A percentile compares a stretch with the other conserved stretches of the same genome.
phyloP scores from a whole-genome alignment of 75 land plant species.

The Picea glauca region DNA sequence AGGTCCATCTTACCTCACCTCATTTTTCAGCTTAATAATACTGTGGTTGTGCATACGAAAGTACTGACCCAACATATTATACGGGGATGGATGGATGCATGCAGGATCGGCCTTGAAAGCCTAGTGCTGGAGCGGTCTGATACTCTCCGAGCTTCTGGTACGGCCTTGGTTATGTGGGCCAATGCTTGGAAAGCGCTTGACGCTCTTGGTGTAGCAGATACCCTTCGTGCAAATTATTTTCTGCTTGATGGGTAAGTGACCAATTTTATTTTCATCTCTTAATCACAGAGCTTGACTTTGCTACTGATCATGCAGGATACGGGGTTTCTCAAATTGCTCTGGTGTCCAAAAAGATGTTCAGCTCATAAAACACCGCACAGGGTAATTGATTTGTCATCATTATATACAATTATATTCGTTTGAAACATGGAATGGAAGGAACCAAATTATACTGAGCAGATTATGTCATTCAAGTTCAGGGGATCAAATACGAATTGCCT shows the following conservation, averaged over 20 bases:
- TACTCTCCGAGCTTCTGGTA: constrained; percentile 10
- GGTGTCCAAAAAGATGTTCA: neutral
- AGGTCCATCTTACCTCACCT: constrained; percentile 5
- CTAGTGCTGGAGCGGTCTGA: constrained; percentile 22
- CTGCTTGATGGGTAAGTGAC: constrained; percentile 1
- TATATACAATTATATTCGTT: too few species aligned
- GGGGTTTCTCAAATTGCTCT: neutral
- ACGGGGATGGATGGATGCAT: neutral
- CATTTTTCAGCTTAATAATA: neutral
- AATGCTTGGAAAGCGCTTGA: constrained; percentile 27
- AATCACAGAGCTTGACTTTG: neutral
- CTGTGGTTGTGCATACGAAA: too few species aligned
- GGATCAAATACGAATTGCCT: neutral
- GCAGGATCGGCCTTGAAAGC: constrained; percentile 23
- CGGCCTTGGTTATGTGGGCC: constrained; percentile 13
- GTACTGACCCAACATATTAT: too few species aligned
- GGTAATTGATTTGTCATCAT: neutral
- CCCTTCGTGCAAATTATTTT: constrained; percentile 12
- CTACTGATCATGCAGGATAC: neutral
- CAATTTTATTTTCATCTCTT: neutral
- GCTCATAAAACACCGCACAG: neutral
- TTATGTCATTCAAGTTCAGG: too few species aligned
- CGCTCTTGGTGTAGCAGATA: constrained; percentile 22
- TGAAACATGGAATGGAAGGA: too few species aligned
- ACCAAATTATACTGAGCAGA: too few species aligned